Evolutionary conservation across 805 yeast species (phyloP), one percentile per base, ranked within the genome.

Genomic region (Saitoella complicata): DNA sequence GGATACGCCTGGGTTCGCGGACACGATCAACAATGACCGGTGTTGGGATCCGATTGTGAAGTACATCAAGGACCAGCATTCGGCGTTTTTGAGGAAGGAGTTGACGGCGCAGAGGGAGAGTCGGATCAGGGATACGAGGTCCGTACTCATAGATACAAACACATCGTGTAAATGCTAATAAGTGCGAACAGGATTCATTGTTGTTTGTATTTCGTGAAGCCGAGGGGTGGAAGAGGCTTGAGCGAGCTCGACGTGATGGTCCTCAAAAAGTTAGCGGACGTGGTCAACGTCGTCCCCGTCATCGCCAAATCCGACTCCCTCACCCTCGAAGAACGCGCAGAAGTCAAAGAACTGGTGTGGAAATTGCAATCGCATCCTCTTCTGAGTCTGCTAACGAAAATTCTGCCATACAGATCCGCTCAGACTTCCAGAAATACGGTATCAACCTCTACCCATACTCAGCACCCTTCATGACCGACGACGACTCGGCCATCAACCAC

Each of bases 1-100:
- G 58, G 98, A 91, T 61, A 91, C 98, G 3, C 97, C 97, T 13
- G 97, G 97, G 10, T 91, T 85, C 68, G 97, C 95, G 37, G 98
- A 91, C 69, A 95, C 83, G 65, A 81, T 91, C 37, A 54, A 54
- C 45, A 84, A 82, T 60, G 63, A 75, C 13, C 76, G 78, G 49
- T 67, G 83, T 40, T 82, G 96, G 95, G 78, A 75, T 60, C 94
- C 97, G 47, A 82, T 91, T 50, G 80, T 87, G 46, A 87, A 85
- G 49, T 95, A 88, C 63, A 78, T 91, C 58, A 80, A 85, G 60
- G 64, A 69, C 49, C 78, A 96, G 61, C 91, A 80, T 60, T 94
- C 91, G 63, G 71, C 73, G 51, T 88, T 78, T 61, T 75, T 91
- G 65, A 97, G 91, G 63, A 75, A 77, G 43, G 98, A 91, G 68